phyloP scores from a whole-genome alignment of 2,329 filamentous ascomycete species.

The Sarocladium brachiariae region DNA sequence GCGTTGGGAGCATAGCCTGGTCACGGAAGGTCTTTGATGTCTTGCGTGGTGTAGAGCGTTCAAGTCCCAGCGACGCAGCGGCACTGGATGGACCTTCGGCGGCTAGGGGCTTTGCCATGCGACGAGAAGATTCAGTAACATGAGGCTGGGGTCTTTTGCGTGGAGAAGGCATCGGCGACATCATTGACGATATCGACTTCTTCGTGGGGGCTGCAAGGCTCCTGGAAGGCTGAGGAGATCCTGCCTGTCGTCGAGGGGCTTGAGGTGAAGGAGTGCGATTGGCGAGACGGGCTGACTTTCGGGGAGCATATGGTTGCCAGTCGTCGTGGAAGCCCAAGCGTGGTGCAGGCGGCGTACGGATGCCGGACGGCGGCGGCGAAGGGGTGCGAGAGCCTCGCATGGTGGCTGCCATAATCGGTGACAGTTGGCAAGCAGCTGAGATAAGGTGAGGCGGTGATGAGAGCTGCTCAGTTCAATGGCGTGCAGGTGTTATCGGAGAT shows the following conservation, averaged over 20 bases:
- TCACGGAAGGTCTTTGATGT: conserved; percentile 13
- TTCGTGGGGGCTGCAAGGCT: not conserved
- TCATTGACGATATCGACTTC: conserved; percentile 19
- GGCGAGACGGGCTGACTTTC: conserved; percentile 58
- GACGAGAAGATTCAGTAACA: conserved; percentile 40
- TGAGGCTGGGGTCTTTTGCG: conserved; percentile 42
- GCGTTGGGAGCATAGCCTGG: conserved; percentile 63
- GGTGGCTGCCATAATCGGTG: conserved; percentile 5
- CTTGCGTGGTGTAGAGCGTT: conserved; percentile 11
- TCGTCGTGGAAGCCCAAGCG: conserved; percentile 59
- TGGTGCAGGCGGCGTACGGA: conserved; percentile 64
- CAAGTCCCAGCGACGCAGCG: conserved; percentile 33
- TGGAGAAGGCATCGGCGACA: conserved; percentile 39
- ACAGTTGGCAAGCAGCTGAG: conserved; percentile 2
- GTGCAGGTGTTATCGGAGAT: not conserved
- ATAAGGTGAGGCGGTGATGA: conserved; percentile 10
- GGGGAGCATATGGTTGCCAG: conserved; percentile 67
- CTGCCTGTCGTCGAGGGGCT: conserved; percentile 10
- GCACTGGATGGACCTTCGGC: conserved; percentile 36
- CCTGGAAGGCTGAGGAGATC: conserved; percentile 19
- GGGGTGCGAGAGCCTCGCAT: conserved; percentile 43
- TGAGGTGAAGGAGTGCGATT: conserved; percentile 51
- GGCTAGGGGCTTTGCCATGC: conserved; percentile 37
- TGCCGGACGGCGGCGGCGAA: conserved; percentile 43
- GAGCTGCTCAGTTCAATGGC: conserved; percentile 6